Evolutionary conservation across 2,329 filamentous ascomycete species (phyloP).

Genomic region (Pseudophaeomoniella oleicola): DNA sequence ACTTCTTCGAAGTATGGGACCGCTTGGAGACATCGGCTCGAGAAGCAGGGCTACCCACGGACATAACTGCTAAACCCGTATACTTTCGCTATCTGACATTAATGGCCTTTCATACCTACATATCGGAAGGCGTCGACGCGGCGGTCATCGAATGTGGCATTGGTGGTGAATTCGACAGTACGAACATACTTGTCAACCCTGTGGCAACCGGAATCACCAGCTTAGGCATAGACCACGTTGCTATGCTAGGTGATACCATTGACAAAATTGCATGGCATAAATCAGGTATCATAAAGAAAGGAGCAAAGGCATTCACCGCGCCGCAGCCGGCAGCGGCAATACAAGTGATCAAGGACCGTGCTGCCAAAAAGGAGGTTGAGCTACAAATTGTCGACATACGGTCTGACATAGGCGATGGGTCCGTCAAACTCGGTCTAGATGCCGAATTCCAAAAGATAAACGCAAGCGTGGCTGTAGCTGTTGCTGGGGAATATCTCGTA

Average conservation of each 20-base stretch:
- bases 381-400: constrained; percentile 35
- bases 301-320: constrained; percentile 48
- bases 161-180: constrained; percentile 84
- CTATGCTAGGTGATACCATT: constrained; percentile 63
- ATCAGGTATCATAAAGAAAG: constrained; percentile 66
- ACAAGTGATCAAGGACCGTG: constrained; percentile 40
- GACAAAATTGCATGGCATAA: constrained; percentile 88
- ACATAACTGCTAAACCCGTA: constrained; percentile 55
- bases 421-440: constrained; percentile 41
- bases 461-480: constrained; percentile 43
- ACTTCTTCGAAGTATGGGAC: constrained; percentile 80
- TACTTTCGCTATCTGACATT: constrained; percentile 90
- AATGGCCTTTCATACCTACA: constrained; percentile 71
- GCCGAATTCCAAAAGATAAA: constrained; percentile 51
- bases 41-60: constrained; percentile 37
- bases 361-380: constrained; percentile 31
- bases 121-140: constrained; percentile 58
- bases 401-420: constrained; percentile 26
- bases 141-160: constrained; percentile 89
- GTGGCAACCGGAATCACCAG: constrained; percentile 62
- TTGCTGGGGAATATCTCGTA: constrained; percentile 25
- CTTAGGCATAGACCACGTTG: constrained; percentile 72
- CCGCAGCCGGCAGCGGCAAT: constrained; percentile 41
- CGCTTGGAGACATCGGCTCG: constrained; percentile 39
- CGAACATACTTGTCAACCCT: constrained; percentile 64